Percentiles rank a stretch among this genome's conserved stretches.
These are phyloP conservation scores for Paraconiothyrium sp. DNA, from an alignment of 2,329 filamentous ascomycete species.

Conservation along the genomic window DNA sequence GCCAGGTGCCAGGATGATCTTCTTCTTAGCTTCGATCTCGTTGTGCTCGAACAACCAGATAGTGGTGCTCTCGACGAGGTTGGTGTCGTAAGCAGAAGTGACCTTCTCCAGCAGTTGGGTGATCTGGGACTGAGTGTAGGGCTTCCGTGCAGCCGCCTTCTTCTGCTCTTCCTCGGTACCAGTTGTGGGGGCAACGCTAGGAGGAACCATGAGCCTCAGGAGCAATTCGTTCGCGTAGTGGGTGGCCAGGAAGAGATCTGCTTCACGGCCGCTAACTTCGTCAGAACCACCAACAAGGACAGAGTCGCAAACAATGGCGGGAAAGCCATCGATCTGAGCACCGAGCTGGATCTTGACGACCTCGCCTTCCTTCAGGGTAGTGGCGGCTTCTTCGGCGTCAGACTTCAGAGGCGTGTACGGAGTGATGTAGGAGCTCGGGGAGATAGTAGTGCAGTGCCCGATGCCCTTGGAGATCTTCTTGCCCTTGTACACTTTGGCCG, in stretches of 20 bases:
- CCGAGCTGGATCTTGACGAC: slow-evolving; percentile 98
- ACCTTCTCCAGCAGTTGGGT: slow-evolving; percentile 90
- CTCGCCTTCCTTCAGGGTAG: slow-evolving; percentile 84
- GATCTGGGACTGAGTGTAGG: slow-evolving; percentile 86
- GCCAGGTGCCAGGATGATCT: slow-evolving; percentile 89
- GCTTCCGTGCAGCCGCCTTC: slow-evolving; percentile 81
- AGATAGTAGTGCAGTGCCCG: slow-evolving; percentile 93
- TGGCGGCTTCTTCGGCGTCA: slow-evolving; percentile 83
- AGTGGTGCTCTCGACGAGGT: slow-evolving; percentile 95
- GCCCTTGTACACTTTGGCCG: slow-evolving; percentile 95
- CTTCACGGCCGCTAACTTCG: slow-evolving; percentile 77
- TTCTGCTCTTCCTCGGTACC: slow-evolving; percentile 95
- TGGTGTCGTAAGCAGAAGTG: slow-evolving; percentile 88
- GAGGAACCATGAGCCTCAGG: slow-evolving; percentile 87
- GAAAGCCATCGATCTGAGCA: slow-evolving; percentile 97
- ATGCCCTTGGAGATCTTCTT: slow-evolving; percentile 97
- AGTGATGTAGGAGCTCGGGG: slow-evolving; percentile 91
- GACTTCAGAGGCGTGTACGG: slow-evolving; percentile 93
- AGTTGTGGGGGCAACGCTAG: slow-evolving; percentile 77
- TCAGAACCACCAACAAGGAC: slow-evolving; percentile 76
- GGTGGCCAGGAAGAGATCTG: slow-evolving; percentile 89
- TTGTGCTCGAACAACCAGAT: slow-evolving; percentile 97
- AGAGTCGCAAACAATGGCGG: slow-evolving; percentile 94
- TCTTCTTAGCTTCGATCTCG: slow-evolving; percentile 97
- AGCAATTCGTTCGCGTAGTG: slow-evolving; percentile 97